Base-by-base conservation (phyloP, 495 filamentous ascomycete genomes). In the Xylaria bambusicola region DNA sequence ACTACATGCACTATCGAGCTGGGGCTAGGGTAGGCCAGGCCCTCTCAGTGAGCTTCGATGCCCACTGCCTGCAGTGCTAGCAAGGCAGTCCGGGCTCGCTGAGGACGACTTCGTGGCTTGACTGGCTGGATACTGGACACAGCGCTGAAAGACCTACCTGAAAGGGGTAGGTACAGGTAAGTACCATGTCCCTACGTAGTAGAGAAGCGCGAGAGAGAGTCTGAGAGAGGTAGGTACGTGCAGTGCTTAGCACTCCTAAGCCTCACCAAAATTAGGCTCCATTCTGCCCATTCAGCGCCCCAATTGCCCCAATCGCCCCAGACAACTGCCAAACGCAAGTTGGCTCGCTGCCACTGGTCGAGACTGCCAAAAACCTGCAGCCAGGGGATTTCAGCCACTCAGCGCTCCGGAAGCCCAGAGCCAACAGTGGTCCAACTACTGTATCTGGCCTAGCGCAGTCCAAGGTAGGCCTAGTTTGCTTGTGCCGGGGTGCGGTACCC, bases 331-430 rank as follows among this genome's bases (percentile, higher is more conserved):
- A 38, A 38, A 38, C 3, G 36, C 36, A 38, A 51, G 56, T 51
- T 58, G 56, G 56, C 47, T 46, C 9, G 36, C 46, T 50, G 17
- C 36, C 56, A 44, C 24, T 51, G 46, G 45, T 35, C 46, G 48
- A 50, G 18, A 45, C 27, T 36, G n/a, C 18, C 18, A 0, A n/a
- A 7, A 44, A 26, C n/a, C n/a, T 27, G 23, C 3, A 21, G 55
- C 31, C 46, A 44, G 35, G 29, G 27, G 36, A 29, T 35, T 44
- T 15, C 56, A 3, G 17, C 56, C 56, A 58, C 38, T 58, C 56
- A 58, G 1, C 15, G 12, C n/a, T 44, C 21, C 15, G 23, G 31
- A 24, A 23, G n/a, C 24, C 18, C 7, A 13, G 27, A 17, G 27
- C 36, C 0, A 42, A 51, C 8, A 33, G 46, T 58, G 56, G 56